A percentile compares a stretch with the other conserved stretches of the same genome.
Evolutionary conservation across 495 filamentous ascomycete species (phyloP).

Genomic region (Penicillium antarcticum): DNA sequence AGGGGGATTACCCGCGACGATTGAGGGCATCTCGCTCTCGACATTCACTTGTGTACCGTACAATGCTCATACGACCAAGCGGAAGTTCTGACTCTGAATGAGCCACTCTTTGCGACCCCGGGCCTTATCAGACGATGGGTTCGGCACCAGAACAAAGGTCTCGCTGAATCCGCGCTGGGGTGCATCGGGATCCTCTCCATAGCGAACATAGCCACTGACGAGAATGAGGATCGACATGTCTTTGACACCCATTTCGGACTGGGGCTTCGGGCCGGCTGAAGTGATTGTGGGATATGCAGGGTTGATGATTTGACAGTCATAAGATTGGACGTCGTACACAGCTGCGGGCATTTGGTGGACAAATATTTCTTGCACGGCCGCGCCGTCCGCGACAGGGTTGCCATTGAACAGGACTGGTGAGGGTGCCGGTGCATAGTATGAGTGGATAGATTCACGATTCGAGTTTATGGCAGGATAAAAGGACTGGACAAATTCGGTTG

Average conservation of each 20-base stretch:
- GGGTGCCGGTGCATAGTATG: slow-evolving; percentile 53
- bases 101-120: slow-evolving; percentile 56
- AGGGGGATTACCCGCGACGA: too few species aligned
- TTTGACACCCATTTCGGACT: slow-evolving; percentile 35
- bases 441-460: slow-evolving; percentile 48
- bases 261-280: slow-evolving; percentile 33
- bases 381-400: slow-evolving; percentile 52
- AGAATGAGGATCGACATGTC: slow-evolving; percentile 68
- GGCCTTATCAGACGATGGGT: slow-evolving; percentile 53
- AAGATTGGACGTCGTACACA: slow-evolving; percentile 62
- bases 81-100: slow-evolving; percentile 72
- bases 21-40: too few species aligned
- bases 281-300: slow-evolving; percentile 50
- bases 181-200: slow-evolving; percentile 52
- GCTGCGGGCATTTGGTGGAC: slow-evolving; percentile 58
- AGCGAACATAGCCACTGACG: slow-evolving; percentile 64
- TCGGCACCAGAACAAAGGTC: slow-evolving; percentile 72
- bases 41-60: not conserved
- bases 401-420: slow-evolving; percentile 66
- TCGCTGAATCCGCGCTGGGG: slow-evolving; percentile 68
- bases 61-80: slow-evolving; percentile 48
- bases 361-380: slow-evolving; percentile 58
- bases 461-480: slow-evolving; percentile 56
- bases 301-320: slow-evolving; percentile 74
- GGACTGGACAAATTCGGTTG: slow-evolving; percentile 49